These are phyloP conservation scores for Pythium phragmitis DNA, from an alignment of 352 stramenopile genomes.

Conservation along the genomic window DNA sequence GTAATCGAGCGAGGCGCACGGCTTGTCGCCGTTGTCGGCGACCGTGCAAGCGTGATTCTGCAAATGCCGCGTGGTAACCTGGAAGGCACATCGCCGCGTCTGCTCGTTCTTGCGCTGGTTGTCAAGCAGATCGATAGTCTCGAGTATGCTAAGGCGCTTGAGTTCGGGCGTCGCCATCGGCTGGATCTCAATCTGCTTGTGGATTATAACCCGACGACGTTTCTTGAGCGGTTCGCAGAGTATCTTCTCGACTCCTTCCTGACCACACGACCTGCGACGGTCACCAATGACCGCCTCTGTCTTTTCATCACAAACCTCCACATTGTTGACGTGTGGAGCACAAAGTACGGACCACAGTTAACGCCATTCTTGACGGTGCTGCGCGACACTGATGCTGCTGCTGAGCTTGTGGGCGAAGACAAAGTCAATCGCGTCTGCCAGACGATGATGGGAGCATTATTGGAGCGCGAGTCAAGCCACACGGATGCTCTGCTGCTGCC, in stretches of 20 bases:
- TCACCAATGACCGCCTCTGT: slow-evolving; percentile 66
- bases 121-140: slow-evolving; percentile 39
- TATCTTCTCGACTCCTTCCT: slow-evolving; percentile 40
- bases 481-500: slow-evolving; percentile 53
- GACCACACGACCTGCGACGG: slow-evolving; percentile 23
- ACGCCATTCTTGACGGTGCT: slow-evolving; percentile 27
- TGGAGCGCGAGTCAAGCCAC: slow-evolving; percentile 23
- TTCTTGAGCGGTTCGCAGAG: slow-evolving; percentile 35
- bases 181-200: slow-evolving; percentile 80
- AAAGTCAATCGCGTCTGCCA: slow-evolving; percentile 64
- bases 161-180: slow-evolving; percentile 74
- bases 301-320: slow-evolving; percentile 80
- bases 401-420: slow-evolving; percentile 8
- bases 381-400: not conserved
- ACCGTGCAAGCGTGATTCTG: slow-evolving; percentile 58
- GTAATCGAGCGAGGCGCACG: slow-evolving; percentile 63
- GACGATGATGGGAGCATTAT: slow-evolving; percentile 32
- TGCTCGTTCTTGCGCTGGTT: slow-evolving; percentile 56
- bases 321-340: slow-evolving; percentile 60
- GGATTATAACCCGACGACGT: slow-evolving; percentile 49
- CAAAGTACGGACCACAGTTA: slow-evolving; percentile 55
- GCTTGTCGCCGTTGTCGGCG: slow-evolving; percentile 53
- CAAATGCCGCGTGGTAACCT: slow-evolving; percentile 81
- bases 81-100: slow-evolving; percentile 56
- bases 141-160: slow-evolving; percentile 51